Conservation (phyloP, 1,139 yeast genomes). For the Kurtzmaniella natalensis region DNA sequence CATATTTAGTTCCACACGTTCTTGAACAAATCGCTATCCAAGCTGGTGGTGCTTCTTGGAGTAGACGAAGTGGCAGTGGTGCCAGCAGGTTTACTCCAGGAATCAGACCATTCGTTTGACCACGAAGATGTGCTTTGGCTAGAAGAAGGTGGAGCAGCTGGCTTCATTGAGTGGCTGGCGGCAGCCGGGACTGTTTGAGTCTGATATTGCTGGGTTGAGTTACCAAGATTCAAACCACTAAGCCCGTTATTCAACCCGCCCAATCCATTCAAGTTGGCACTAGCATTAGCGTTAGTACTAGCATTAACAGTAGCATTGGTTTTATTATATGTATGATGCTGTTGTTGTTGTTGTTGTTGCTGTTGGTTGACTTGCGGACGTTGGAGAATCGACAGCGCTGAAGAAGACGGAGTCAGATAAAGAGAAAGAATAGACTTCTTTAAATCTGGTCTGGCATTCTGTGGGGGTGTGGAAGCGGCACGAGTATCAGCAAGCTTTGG, state of each 20-base stretch:
- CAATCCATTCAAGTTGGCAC: conserved; percentile 2
- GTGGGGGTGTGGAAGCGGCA: conserved; percentile 9
- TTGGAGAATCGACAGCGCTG: conserved; percentile 31
- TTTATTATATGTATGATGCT: no score
- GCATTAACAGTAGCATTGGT: neutral
- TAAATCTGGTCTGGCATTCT: conserved; percentile 52
- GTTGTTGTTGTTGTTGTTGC: conserved; percentile 10
- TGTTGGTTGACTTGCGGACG: conserved; percentile 12
- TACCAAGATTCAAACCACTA: conserved; percentile 28
- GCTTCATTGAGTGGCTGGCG: conserved; percentile 4
- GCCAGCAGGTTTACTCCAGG: conserved; percentile 13
- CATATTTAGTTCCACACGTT: conserved; percentile 58
- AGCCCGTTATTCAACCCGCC: conserved; percentile 19
- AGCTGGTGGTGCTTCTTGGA: no score
- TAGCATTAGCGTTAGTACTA: neutral
- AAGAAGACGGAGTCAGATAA: conserved; percentile 65
- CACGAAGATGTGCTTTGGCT: conserved; percentile 21
- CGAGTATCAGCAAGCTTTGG: conserved; percentile 7
- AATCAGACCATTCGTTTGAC: conserved; percentile 39
- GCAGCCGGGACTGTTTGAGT: conserved; percentile 9
- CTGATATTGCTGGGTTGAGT: neutral
- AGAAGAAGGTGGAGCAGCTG: conserved; percentile 8
- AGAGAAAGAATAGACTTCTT: conserved; percentile 87
- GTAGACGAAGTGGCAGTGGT: conserved; percentile 12
- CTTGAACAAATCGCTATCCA: conserved; percentile 45